Base-by-base conservation (phyloP, 768 basidiomycete species). In the Auriscalpium microsporum region DNA sequence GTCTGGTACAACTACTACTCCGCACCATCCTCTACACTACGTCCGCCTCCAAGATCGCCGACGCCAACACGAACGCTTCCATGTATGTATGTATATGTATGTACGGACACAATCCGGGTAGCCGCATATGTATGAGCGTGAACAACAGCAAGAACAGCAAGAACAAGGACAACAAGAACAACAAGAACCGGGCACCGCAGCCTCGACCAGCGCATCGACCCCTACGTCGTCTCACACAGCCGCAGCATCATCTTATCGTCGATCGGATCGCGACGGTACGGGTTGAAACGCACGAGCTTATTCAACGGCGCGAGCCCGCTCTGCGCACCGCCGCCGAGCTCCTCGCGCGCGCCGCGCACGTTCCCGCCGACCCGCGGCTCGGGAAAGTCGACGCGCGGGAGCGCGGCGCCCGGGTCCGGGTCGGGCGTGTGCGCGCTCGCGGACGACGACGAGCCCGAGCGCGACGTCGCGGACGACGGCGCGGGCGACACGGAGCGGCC, bases 301-400 rank as follows among this genome's bases (percentile, higher is more conserved):
- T 78, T 71, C 49, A 88, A 72, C 13, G 86, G 84, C 8, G 80
- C 82, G 14, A 87, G 75, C 56, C 75, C 76, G 37, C 73, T 68
- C 36, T 70, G 11, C 10, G 40, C 40, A 4, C 2, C 40, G 4
- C 11, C n/a, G 2, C 2, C 40, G n/a, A 11, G 11, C 40, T 42
- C 40, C 11, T 42, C n/a, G 2, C 40, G 40, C 10, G 11, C 40
- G 40, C n/a, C 40, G 11, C 11, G 1, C 40, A n/a, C 40, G 2
- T 42, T 4, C 11, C 10, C n/a, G 2, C n/a, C 40, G 40, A 42
- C 10, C 1, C 2, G 40, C n/a, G 13, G 40, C 40, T 42, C 40
- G 13, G 40, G 14, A 4, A 2, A 28, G 5, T 4, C 28, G 28
- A 28, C 28, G 28, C 28, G 28, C 28, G 4, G 28, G 28, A 28